Evolutionary conservation across 1,284 basidiomycete genomes (phyloP), one percentile per base, ranked within the genome.

Genomic region (Fomes fomentarius): DNA sequence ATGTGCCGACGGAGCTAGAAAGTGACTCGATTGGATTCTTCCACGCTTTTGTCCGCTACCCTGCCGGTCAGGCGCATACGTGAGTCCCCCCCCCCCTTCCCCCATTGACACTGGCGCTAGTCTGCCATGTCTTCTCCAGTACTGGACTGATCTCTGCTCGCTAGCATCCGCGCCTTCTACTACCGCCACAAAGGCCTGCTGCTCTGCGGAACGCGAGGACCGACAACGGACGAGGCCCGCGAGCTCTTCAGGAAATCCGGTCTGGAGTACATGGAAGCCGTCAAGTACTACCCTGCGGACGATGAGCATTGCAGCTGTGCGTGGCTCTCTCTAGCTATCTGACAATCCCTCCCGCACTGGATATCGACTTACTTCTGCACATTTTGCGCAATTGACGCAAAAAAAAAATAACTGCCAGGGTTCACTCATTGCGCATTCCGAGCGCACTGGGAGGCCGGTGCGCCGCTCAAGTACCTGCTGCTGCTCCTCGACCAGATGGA

Each of bases 81-180:
- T 77, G 58, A 24, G 72, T 67, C 28, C 28, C 28, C 28, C 28
- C 12, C 28, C 7, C 7, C 7, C 6, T 6, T 30, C 28, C 28
- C 7, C 28, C 12, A 30, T 12, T 30, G 28, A 30, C 6, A 30
- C 12, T 30, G 28, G 6, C 28, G n/a, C n/a, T n/a, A n/a, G n/a
- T n/a, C n/a, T n/a, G n/a, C n/a, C n/a, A n/a, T n/a, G n/a, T n/a
- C n/a, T n/a, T n/a, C n/a, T n/a, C n/a, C n/a, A n/a, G n/a, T n/a
- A n/a, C n/a, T n/a, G n/a, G n/a, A n/a, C n/a, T n/a, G n/a, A n/a
- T n/a, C n/a, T n/a, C 28, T 30, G 28, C 28, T n/a, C n/a, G n/a
- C n/a, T n/a, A 76, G 74, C 9, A 60, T 67, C 17, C 60, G 71
- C 7, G 74, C 69, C 0, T 74, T 71, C 66, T 73, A 65, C 59